A percentile compares a stretch with the other conserved stretches of the same genome.
phyloP scores from a whole-genome alignment of 331 rosid species.

The Quercus lobata region DNA sequence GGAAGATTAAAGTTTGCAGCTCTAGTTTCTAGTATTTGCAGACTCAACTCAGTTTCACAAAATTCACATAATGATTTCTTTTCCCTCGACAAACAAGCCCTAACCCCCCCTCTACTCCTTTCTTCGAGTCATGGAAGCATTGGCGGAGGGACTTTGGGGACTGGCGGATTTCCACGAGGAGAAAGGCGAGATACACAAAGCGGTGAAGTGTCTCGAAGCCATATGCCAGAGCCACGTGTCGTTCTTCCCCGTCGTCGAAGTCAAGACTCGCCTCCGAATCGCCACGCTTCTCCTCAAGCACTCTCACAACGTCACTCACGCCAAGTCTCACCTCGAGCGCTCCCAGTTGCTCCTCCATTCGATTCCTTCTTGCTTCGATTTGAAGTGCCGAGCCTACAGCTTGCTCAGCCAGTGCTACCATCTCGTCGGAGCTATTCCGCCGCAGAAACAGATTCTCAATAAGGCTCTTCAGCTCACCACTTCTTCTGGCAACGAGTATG shows the following conservation, averaged over 20 bases:
- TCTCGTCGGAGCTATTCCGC: slow-evolving; percentile 82
- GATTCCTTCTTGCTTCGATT: slow-evolving; percentile 82
- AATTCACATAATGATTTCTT: no score
- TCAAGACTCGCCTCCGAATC: slow-evolving; percentile 92
- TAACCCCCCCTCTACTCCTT: no score
- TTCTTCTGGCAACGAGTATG: slow-evolving; percentile 39
- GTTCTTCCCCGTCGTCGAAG: slow-evolving; percentile 82
- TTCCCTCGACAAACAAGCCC: neutral
- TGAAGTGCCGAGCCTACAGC: slow-evolving; percentile 89
- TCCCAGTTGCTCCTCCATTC: slow-evolving; percentile 74
- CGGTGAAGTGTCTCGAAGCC: slow-evolving; percentile 88
- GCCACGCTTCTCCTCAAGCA: slow-evolving; percentile 82
- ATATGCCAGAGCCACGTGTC: slow-evolving; percentile 55
- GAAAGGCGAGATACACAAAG: slow-evolving; percentile 64
- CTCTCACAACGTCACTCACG: slow-evolving; percentile 79
- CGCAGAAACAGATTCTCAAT: slow-evolving; percentile 71
- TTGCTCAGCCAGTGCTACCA: slow-evolving; percentile 91
- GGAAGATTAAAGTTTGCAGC: no score
- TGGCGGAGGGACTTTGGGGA: slow-evolving; percentile 93
- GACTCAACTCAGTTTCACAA: no score
- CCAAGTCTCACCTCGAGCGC: slow-evolving; percentile 90
- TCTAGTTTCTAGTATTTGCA: no score
- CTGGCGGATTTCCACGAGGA: slow-evolving; percentile 73
- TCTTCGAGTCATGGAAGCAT: slow-evolving; percentile 56
- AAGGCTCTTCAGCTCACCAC: slow-evolving; percentile 82